Conservation (phyloP, 2,329 filamentous ascomycete species). For the Orbilia brochopaga region DNA sequence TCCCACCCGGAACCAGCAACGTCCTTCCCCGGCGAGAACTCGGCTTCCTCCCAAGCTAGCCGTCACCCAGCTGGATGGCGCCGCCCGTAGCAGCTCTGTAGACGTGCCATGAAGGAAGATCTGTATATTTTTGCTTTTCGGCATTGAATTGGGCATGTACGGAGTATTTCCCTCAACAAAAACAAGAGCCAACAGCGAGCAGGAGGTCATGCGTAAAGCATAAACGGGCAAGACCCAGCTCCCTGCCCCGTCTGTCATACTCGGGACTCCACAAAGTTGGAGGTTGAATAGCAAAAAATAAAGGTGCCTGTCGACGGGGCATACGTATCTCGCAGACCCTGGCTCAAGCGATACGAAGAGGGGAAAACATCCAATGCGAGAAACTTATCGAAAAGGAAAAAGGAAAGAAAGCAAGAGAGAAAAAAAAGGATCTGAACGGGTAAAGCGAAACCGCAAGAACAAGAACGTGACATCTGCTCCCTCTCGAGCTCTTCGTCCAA, state of each 20-base stretch:
- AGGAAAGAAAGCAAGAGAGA: background rate
- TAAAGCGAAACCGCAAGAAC: background rate
- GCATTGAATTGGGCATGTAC: constrained; percentile 7
- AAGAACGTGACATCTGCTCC: no score
- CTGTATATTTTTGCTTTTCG: constrained; percentile 8
- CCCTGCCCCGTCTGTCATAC: background rate
- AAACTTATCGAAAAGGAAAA: constrained; percentile 4
- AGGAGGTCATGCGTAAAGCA: constrained; percentile 41
- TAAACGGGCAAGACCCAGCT: constrained; percentile 18
- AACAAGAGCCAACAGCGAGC: background rate
- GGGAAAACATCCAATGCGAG: constrained; percentile 7
- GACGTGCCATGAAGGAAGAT: constrained; percentile 22
- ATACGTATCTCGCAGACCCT: constrained; percentile 18
- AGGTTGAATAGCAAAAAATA: constrained; percentile 5
- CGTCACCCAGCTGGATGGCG: background rate
- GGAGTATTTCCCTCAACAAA: constrained; percentile 45
- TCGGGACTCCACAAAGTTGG: constrained; percentile 12
- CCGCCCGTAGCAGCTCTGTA: constrained; percentile 7
- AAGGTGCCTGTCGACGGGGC: constrained; percentile 25
- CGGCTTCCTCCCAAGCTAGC: constrained; percentile 15
- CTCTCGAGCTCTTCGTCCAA: no score
- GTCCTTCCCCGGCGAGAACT: constrained; percentile 49
- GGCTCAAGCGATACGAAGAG: constrained; percentile 27
- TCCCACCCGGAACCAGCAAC: constrained; percentile 44
- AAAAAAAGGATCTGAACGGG: background rate